Evolutionary conservation across 352 stramenopile genomes (phyloP).

Genomic region (Vaucheria bursata): DNA sequence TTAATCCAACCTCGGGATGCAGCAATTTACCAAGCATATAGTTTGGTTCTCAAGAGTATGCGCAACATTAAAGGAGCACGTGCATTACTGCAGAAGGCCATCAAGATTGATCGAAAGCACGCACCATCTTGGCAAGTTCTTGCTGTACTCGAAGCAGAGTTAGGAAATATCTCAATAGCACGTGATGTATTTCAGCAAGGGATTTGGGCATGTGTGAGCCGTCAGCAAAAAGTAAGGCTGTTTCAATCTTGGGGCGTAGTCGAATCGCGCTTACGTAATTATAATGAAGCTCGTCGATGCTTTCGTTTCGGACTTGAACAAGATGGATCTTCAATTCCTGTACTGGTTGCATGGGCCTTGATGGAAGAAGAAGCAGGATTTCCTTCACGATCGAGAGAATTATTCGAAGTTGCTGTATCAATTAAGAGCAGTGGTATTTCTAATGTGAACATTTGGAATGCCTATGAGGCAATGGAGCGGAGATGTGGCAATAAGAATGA

Average conservation of each 20-base stretch:
- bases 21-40: conserved; percentile 38
- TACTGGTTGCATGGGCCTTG: conserved; percentile 39
- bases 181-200: conserved; percentile 41
- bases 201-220: conserved; percentile 22
- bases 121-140: conserved; percentile 29
- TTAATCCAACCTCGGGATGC: conserved; percentile 22
- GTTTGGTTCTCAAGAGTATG: conserved; percentile 30
- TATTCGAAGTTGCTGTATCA: conserved; percentile 28
- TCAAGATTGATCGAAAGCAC: conserved; percentile 8
- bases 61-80: conserved; percentile 19
- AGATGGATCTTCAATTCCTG: conserved; percentile 28
- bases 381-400: conserved; percentile 17
- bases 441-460: conserved; percentile 17
- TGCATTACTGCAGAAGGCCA: conserved; percentile 17
- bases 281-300: conserved; percentile 26
- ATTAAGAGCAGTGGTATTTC: conserved; percentile 11
- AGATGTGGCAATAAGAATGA: conserved; percentile 12
- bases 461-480: conserved; percentile 31
- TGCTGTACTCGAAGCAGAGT: conserved; percentile 34
- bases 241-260: conserved; percentile 38
- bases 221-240: conserved; percentile 21
- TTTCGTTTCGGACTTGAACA: conserved; percentile 32
- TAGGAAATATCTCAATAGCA: conserved; percentile 14
- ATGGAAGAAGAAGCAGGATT: conserved; percentile 34
- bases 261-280: conserved; percentile 19